Evolutionary conservation across 176 grass and related monocot species (phyloP), one percentile per base, ranked within the genome.

Genomic region (Puya raimondii): DNA sequence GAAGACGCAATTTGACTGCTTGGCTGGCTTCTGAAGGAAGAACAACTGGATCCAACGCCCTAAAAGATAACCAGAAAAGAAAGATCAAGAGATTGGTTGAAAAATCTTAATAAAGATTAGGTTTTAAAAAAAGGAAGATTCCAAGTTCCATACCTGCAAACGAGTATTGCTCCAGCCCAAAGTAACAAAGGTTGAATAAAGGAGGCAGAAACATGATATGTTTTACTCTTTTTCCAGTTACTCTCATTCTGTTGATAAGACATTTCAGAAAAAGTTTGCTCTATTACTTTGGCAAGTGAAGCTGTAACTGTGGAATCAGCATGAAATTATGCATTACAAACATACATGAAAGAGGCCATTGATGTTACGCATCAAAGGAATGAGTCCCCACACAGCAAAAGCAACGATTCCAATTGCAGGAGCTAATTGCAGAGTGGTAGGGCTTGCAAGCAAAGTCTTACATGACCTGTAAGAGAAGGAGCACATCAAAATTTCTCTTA

Each of bases 171-270:
- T 56, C 89, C 89, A 29, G 84, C 81, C 94, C 94, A 99, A 69
- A 99, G 94, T 77, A 99, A 81, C 54, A 99, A 77, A 69, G 94
- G 94, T 81, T 99, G 89, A 81, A 99, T 73, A 78, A 88, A 99
- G 48, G 65, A 93, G 4, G 74, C 82, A 77, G 89, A 99, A 81
- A 93, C 83, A 75, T 88, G 27, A 69, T 99, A 93, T 14, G 89
- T 71, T 78, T 64, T 91, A 64, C 94, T 93, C 82, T 86, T 92
- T 74, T 92, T 99, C 94, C 94, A 99, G 69, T 89, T 89, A 82
- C 76, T 69, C 27, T 91, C 89, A 20, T 83, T 83, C 89, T 99
- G 80, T 74, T 8, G 33, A 74, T 52, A 84, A 69, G 14, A 64
- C 53, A 84, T 85, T 65, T 56, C 18, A 79, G 78, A 79, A 61